Evolutionary conservation across 345 rosid species (phyloP), one percentile per base, ranked within the genome.

Genomic region (Mangifera indica): DNA sequence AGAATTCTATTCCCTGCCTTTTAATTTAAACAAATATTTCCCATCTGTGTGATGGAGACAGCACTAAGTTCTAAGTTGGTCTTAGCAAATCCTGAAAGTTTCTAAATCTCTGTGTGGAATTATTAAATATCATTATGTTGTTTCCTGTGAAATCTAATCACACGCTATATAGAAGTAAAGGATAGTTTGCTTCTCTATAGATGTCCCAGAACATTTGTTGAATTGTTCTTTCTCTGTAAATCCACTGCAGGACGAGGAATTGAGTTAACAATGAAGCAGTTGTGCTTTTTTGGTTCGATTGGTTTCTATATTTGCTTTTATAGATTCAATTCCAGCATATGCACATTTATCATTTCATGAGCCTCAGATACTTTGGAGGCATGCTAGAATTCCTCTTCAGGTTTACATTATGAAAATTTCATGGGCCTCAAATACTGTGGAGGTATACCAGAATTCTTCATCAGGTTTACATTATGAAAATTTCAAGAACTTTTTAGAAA

Each of bases 1-100:
- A 57, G 99, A 95, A 74, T 95, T 91, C 75, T 95, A 95, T 76
- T 87, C 97, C 55, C 83, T 95, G 71, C 99, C 99, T 42, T 91
- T 95, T 84, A 92, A 85, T 51, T 95, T 95, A 45, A 85, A 91
- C 87, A 89, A 83, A 69, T 95, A 89, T 74, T 95, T 95, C 82
- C 99, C 98, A 74, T 81, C 99, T 10, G 91, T 83, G 63, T 95
- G 85, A 85, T 74, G 54, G 20, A 26, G 15, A 11, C 12, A 22
- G 34, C 32, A 46, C 21, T 53, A 34, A 55, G 69, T 56, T 29
- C 24, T 8, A 13, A 3, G 46, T 22, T 44, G 66, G 48, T 73
- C 12, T 60, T 63, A 7, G 25, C 57, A 17, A 34, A 59, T 15
- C 8, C 42, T 15, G 13, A 22, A 71, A 49, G 53, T 53, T 66